A percentile compares a stretch with the other conserved stretches of the same genome.
These are phyloP conservation scores for Mortierella sp. DNA, from an alignment of 371 early-diverging fungal species.

Conservation along the genomic window DNA sequence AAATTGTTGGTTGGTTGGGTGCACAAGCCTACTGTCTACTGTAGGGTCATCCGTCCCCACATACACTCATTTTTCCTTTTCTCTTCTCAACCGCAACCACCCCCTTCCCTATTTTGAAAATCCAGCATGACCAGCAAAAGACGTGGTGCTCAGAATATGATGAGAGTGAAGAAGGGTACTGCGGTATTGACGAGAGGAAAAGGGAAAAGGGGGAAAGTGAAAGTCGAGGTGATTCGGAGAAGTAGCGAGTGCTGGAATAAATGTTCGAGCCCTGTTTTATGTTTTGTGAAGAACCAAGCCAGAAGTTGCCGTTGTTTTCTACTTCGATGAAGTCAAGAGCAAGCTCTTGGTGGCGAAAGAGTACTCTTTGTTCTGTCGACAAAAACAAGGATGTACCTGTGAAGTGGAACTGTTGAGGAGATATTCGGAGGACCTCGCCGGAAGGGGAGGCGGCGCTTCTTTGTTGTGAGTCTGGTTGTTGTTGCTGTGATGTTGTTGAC, in stretches of 20 bases:
- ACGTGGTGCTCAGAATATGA: neutral
- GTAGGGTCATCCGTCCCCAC: neutral
- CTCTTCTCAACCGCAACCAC: neutral
- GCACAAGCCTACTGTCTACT: slow-evolving; percentile 21
- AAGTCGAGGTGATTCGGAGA: neutral
- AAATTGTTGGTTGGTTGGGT: neutral
- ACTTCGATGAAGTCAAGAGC: neutral
- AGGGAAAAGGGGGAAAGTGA: neutral
- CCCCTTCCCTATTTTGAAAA: neutral
- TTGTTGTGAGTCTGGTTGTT: neutral
- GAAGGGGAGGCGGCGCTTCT: neutral
- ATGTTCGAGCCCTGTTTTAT: neutral
- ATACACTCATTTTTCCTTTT: neutral
- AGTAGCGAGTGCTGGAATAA: neutral
- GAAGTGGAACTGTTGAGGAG: slow-evolving; percentile 30
- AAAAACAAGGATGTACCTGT: slow-evolving; percentile 17
- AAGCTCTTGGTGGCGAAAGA: no score
- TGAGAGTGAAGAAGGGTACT: neutral
- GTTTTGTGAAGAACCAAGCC: no score
- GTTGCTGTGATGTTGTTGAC: slow-evolving; percentile 8
- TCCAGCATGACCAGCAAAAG: neutral
- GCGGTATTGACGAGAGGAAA: neutral
- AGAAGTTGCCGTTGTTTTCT: no score
- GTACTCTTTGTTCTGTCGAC: neutral
- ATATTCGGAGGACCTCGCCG: slow-evolving; percentile 13